phyloP scores from a whole-genome alignment of 805 yeast species.

The Kuraishia hungarica region DNA sequence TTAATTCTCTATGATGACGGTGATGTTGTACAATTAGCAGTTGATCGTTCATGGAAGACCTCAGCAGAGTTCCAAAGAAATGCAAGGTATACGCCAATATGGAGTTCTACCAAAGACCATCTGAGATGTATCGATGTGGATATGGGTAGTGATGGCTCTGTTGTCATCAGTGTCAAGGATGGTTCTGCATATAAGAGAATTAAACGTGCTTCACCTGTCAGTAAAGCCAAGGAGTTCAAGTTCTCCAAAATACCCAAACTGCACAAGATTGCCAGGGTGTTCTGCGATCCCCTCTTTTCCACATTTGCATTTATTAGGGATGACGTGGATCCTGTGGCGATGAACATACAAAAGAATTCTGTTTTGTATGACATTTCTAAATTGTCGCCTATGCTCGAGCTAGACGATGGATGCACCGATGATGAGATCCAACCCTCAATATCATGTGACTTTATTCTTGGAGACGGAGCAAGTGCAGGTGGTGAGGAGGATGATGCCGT shows the following conservation, averaged over 20 bases:
- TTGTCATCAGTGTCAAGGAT: conserved; percentile 56
- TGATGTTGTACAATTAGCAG: conserved; percentile 33
- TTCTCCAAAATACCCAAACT: conserved; percentile 44
- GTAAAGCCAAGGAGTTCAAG: conserved; percentile 28
- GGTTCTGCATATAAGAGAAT: conserved; percentile 54
- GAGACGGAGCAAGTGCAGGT: conserved; percentile 3
- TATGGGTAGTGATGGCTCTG: conserved; percentile 57
- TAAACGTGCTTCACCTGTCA: neutral
- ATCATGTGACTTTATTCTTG: neutral
- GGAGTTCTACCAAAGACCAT: conserved; percentile 55
- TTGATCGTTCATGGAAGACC: conserved; percentile 15
- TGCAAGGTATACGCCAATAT: conserved; percentile 39
- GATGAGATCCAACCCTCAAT: neutral
- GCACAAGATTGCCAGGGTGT: conserved; percentile 53
- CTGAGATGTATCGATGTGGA: conserved; percentile 60
- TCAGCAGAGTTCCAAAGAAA: conserved; percentile 30
- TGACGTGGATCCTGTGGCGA: conserved; percentile 51
- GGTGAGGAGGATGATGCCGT: neutral
- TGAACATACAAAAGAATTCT: conserved; percentile 37
- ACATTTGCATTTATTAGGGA: conserved; percentile 63
- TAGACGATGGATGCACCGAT: neutral
- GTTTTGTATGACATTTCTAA: conserved; percentile 44
- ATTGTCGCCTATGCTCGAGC: conserved; percentile 39
- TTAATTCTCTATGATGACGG: conserved; percentile 54
- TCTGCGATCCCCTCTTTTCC: conserved; percentile 55